Evolutionary conservation across 805 yeast genomes (phyloP).

Genomic region (Wickerhamiella qilinensis): DNA sequence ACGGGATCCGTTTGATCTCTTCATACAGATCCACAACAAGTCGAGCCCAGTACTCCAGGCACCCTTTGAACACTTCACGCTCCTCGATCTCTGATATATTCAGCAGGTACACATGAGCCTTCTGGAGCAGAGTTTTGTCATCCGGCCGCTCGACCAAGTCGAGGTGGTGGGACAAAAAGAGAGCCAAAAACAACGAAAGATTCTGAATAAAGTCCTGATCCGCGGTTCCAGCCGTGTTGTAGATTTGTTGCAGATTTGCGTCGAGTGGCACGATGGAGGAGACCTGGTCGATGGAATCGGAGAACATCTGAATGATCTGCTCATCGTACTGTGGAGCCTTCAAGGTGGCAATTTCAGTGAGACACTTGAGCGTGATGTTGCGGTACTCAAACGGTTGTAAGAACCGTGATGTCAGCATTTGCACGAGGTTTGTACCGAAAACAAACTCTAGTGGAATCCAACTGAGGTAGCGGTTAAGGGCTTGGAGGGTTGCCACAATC

Average conservation of each 20-base stretch:
- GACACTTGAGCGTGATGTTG: conserved; percentile 72
- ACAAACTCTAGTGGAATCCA: conserved; percentile 91
- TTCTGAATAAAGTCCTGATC: conserved; percentile 94
- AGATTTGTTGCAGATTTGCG: conserved; percentile 55
- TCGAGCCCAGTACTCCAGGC: conserved; percentile 86
- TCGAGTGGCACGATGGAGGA: conserved; percentile 51
- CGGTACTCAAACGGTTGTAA: conserved; percentile 66
- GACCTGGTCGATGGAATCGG: conserved; percentile 55
- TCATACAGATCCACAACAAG: conserved; percentile 69
- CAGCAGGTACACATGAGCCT: conserved; percentile 67
- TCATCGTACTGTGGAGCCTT: conserved; percentile 34
- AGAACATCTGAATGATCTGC: conserved; percentile 55
- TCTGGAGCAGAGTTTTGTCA: conserved; percentile 41
- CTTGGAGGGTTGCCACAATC: conserved; percentile 67
- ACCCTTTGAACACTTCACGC: conserved; percentile 87
- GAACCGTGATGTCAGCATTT: conserved; percentile 57
- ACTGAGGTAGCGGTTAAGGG: conserved; percentile 69
- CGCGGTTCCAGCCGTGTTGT: conserved; percentile 54
- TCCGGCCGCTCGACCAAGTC: conserved; percentile 31
- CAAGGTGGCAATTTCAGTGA: conserved; percentile 76
- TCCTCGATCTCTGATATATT: conserved; percentile 83
- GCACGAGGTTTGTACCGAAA: conserved; percentile 71
- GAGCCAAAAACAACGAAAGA: conserved; percentile 80
- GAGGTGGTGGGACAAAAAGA: conserved; percentile 72
- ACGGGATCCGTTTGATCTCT: conserved; percentile 72